Evolutionary conservation across 2,329 filamentous ascomycete species (phyloP).

Genomic region (Clonostachys sp.): DNA sequence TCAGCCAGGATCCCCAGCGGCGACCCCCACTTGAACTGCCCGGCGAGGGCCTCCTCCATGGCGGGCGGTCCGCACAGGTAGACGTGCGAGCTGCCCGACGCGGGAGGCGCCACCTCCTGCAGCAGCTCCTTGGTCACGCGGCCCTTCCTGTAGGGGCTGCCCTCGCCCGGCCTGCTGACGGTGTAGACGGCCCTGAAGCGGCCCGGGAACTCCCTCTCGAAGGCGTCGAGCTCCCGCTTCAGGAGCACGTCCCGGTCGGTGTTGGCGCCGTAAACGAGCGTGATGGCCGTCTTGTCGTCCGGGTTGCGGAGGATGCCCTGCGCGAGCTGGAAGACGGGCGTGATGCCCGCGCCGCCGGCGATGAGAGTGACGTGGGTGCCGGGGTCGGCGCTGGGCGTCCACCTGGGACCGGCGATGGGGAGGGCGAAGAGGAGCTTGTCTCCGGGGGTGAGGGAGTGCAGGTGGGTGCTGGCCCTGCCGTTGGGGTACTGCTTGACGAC

Average conservation of each 20-base stretch:
- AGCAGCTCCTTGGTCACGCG: constrained; percentile 54
- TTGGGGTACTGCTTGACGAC: constrained; percentile 65
- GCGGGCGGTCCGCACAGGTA: constrained; percentile 66
- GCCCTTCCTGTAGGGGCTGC: constrained; percentile 41
- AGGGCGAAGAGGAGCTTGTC: constrained; percentile 54
- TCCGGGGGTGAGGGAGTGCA: constrained; percentile 62
- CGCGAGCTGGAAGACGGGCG: constrained; percentile 62
- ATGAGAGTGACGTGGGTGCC: constrained; percentile 55
- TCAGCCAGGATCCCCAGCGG: constrained; percentile 46
- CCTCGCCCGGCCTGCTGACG: constrained; percentile 38
- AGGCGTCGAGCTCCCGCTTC: constrained; percentile 48
- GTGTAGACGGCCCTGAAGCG: constrained; percentile 55
- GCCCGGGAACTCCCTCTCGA: constrained; percentile 44
- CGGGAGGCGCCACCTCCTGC: constrained; percentile 35
- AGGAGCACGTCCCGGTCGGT: constrained; percentile 55
- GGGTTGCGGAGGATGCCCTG: constrained; percentile 59
- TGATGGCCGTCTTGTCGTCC: constrained; percentile 48
- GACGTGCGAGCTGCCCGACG: constrained; percentile 44
- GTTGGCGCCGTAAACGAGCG: constrained; percentile 64
- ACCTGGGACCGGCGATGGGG: constrained; percentile 48
- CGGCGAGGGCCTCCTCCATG: constrained; percentile 52
- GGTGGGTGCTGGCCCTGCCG: constrained; percentile 58
- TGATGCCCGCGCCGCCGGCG: constrained; percentile 70
- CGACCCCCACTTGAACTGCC: constrained; percentile 31
- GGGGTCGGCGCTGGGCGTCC: constrained; percentile 39